A percentile compares a stretch with the other conserved stretches of the same genome.
phyloP scores from a whole-genome alignment of 1,284 basidiomycete genomes.

The Tilletiopsis washingtonensis region DNA sequence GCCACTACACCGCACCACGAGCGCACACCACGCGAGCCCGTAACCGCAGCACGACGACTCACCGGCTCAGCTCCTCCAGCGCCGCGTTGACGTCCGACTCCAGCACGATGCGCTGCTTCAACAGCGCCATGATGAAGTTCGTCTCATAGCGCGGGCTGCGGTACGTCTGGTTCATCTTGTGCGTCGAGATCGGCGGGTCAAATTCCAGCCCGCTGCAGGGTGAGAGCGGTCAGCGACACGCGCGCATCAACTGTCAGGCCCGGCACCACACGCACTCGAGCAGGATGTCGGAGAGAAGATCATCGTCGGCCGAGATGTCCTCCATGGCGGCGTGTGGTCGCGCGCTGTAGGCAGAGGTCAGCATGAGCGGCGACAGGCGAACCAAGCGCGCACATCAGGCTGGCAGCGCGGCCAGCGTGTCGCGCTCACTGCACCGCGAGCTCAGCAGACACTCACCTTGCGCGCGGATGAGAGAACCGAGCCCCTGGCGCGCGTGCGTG shows the following conservation, averaged over 20 bases:
- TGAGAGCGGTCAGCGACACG: background rate
- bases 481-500: too few relatives aligned
- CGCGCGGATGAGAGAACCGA: too few relatives aligned
- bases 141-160: conserved; percentile 40
- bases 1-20: too few relatives aligned
- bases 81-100: conserved; percentile 33
- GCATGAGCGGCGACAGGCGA: too few relatives aligned
- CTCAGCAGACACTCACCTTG: too few relatives aligned
- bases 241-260: background rate
- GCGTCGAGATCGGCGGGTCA: conserved; percentile 42
- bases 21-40: background rate
- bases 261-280: conserved; percentile 27
- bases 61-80: conserved; percentile 32
- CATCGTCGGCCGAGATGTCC: conserved; percentile 44
- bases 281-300: conserved; percentile 44
- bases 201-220: conserved; percentile 37
- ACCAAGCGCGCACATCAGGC: too few relatives aligned
- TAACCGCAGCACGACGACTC: conserved; percentile 7
- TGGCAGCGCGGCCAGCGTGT: too few relatives aligned
- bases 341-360: too few relatives aligned
- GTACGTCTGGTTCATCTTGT: conserved; percentile 47
- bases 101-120: conserved; percentile 33
- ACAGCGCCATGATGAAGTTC: conserved; percentile 26
- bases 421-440: too few relatives aligned
- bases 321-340: conserved; percentile 38